These are phyloP conservation scores for Ceratobasidium sp. DNA, from an alignment of 1,284 basidiomycete species.

Conservation along the genomic window DNA sequence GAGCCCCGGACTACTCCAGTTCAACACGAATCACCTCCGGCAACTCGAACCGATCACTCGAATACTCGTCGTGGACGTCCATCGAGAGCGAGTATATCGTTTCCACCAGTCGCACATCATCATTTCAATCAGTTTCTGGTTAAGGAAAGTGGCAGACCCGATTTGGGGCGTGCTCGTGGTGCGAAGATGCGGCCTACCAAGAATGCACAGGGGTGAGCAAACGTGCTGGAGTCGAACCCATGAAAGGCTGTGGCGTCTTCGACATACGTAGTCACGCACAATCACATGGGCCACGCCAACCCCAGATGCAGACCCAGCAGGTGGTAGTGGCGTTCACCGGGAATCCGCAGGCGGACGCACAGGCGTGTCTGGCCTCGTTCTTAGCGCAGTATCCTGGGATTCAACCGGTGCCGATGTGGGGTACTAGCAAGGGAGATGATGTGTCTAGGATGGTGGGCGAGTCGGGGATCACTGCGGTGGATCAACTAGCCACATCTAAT, in stretches of 20 bases:
- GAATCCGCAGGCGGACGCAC: constrained; percentile 38
- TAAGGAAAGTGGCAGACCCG: constrained; percentile 4
- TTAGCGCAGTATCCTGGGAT: constrained; percentile 42
- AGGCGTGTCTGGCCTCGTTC: constrained; percentile 41
- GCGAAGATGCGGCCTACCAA: constrained; percentile 11
- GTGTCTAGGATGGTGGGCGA: constrained; percentile 7
- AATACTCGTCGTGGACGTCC: constrained; percentile 32
- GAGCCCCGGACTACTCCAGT: neutral
- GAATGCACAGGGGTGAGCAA: constrained; percentile 17
- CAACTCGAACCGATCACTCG: constrained; percentile 4
- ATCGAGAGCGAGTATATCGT: constrained; percentile 28
- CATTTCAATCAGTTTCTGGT: constrained; percentile 36
- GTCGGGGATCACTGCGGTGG: neutral
- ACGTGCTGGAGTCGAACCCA: neutral
- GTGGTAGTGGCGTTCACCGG: constrained; percentile 38
- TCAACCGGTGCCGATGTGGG: constrained; percentile 22
- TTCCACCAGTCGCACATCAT: constrained; percentile 26
- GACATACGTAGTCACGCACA: neutral
- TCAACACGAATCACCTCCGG: constrained; percentile 9
- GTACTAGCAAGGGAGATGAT: neutral
- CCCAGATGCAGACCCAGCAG: constrained; percentile 6
- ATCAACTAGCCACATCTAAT: constrained; percentile 22
- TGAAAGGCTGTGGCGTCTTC: neutral
- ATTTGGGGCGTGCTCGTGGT: neutral
- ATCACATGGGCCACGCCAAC: neutral